phyloP scores from a whole-genome alignment of 345 rosid species.

The Cardamine resedifolia region DNA sequence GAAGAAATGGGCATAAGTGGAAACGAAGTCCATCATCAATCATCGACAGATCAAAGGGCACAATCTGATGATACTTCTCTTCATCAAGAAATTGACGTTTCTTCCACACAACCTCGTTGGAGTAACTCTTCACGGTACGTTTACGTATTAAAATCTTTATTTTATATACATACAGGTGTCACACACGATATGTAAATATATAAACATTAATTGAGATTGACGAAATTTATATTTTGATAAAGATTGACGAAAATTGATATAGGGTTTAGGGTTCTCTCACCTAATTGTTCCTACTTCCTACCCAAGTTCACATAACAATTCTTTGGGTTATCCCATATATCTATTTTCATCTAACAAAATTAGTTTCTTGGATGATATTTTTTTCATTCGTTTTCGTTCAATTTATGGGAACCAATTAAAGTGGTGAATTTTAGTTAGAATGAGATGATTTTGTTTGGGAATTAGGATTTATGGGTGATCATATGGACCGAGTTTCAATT shows the following conservation, averaged over 20 bases:
- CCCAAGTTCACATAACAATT: conserved; percentile 14
- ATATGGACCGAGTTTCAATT: not conserved
- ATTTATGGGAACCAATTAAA: not conserved
- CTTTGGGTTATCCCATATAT: conserved; percentile 12
- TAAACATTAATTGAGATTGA: conserved; percentile 3
- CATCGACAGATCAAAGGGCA: conserved; percentile 50
- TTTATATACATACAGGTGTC: not conserved
- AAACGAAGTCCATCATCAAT: conserved; percentile 38
- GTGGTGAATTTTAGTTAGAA: not conserved
- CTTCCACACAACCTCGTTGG: conserved; percentile 59
- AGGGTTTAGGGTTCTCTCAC: conserved; percentile 22
- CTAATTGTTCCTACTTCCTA: conserved; percentile 22
- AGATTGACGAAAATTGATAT: not conserved
- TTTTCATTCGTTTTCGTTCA: not conserved
- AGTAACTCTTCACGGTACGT: conserved; percentile 78
- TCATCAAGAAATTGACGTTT: conserved; percentile 50
- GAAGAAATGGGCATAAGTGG: conserved; percentile 59
- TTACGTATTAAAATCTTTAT: conserved; percentile 14
- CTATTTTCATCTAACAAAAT: not conserved
- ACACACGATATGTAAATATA: not conserved
- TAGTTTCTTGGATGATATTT: not conserved
- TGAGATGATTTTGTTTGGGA: not conserved
- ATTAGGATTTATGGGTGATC: conserved; percentile 9
- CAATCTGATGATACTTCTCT: conserved; percentile 45
- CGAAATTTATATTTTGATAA: not conserved